Percentiles rank a stretch among this genome's conserved stretches.
phyloP scores from a whole-genome alignment of 257 asterid genomes.

The Solanum rostratum region DNA sequence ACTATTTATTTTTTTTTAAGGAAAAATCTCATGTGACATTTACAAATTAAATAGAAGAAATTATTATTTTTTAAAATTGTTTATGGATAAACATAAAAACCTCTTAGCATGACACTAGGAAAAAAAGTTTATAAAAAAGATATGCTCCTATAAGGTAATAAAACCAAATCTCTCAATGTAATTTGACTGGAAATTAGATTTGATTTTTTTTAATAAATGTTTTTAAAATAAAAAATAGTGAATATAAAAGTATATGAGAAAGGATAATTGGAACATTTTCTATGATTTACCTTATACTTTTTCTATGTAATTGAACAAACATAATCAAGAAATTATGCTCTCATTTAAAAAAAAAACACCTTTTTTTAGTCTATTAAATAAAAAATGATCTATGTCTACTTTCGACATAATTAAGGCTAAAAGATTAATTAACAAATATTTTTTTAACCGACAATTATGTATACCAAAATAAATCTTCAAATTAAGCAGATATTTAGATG shows the following conservation, averaged over 20 bases:
- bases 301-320: background rate
- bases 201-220: background rate
- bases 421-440: too few species aligned
- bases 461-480: too few species aligned
- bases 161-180: background rate
- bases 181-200: background rate
- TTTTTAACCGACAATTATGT: too few species aligned
- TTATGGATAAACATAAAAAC: background rate
- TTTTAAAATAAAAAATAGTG: background rate
- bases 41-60: background rate
- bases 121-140: too few species aligned
- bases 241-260: background rate
- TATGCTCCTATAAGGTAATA: accelerated
- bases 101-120: background rate
- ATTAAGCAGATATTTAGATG: too few species aligned
- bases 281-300: background rate
- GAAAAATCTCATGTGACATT: background rate
- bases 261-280: background rate
- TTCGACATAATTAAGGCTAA: too few species aligned
- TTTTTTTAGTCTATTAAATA: too few species aligned
- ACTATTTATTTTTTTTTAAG: background rate
- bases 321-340: background rate
- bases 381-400: too few species aligned
- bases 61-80: accelerated
- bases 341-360: too few species aligned